These are phyloP conservation scores for Calcarisporium arbuscula DNA, from an alignment of 2,329 filamentous ascomycete genomes.

Conservation along the genomic window DNA sequence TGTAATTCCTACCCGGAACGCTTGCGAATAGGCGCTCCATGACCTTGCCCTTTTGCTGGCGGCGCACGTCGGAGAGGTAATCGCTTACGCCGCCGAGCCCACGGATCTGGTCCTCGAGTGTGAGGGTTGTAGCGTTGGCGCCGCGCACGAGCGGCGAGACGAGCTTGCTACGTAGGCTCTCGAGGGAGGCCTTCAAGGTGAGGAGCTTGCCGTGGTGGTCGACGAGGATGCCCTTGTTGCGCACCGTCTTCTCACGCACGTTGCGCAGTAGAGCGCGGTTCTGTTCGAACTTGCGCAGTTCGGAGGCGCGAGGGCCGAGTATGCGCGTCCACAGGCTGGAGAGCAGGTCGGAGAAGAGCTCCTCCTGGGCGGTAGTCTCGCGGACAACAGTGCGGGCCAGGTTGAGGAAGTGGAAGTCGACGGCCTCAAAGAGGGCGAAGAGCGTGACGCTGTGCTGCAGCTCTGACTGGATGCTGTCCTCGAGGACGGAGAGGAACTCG, in stretches of 20 bases:
- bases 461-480: constrained; percentile 83
- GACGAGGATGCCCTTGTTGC: constrained; percentile 80
- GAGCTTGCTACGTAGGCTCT: constrained; percentile 75
- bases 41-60: constrained; percentile 75
- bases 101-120: constrained; percentile 77
- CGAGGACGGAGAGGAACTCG: constrained; percentile 79
- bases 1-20: constrained; percentile 19
- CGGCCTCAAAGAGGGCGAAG: constrained; percentile 84
- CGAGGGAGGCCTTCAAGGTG: constrained; percentile 78
- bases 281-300: constrained; percentile 85
- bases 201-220: constrained; percentile 81
- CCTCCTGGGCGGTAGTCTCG: constrained; percentile 75
- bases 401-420: constrained; percentile 86
- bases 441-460: constrained; percentile 72
- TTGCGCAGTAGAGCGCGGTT: constrained; percentile 75
- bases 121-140: constrained; percentile 60
- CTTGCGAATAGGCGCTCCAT: constrained; percentile 71
- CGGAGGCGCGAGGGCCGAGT: constrained; percentile 66
- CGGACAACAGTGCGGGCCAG: constrained; percentile 78
- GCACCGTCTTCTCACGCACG: constrained; percentile 75
- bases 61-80: constrained; percentile 68
- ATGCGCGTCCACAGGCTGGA: constrained; percentile 80
- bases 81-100: constrained; percentile 75
- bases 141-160: constrained; percentile 76
- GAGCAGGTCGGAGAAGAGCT: constrained; percentile 73